Evolutionary conservation across 805 yeast genomes (phyloP), one percentile per base, ranked within the genome.

Genomic region (Candida sakaeoensis): DNA sequence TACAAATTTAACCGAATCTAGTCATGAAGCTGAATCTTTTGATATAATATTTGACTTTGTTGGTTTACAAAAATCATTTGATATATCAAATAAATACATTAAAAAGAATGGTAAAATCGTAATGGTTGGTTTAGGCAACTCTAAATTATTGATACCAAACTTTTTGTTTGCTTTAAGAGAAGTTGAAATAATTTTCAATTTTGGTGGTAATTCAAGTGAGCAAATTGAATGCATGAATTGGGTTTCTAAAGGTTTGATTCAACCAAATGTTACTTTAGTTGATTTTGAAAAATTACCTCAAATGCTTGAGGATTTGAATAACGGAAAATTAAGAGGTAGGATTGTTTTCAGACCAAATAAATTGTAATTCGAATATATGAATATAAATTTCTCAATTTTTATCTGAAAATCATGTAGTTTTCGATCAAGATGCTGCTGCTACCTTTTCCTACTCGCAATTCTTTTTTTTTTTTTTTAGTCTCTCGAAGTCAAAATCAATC

Each of bases 151-250:
- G 4, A 42, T 69, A 27, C 54, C 53, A 27, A 63, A 66, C 40
- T 64, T 50, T 42, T 59, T 59, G 3, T 49, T 70, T 40, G 72
- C 73, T 10, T 43, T 66, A 34, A 57, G 72, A 42, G 77, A 73
- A 48, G 58, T 67, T 19, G 56, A 60, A 36, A 45, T 70, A 29
- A 49, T 61, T 24, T 69, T 63, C 44, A 58, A 64, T 32, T 68
- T 68, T 46, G 75, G 77, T 25, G 79, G 79, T 17, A 61, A 63
- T 10, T 63, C 70, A 1, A 46, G 50, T 8, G 76, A 73, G 37
- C 74, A 69, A 45, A 47, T 51, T 17, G 75, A 72, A 41, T 58
- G 65, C 25, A 57, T 74, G 61, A 52, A 63, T 23, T 66, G 74
- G 70, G 57, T 72, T 22, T 46, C 57, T 2, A 44, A 47, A 33